Conservation (phyloP, 768 basidiomycete genomes). For the Piloderma croceum region DNA sequence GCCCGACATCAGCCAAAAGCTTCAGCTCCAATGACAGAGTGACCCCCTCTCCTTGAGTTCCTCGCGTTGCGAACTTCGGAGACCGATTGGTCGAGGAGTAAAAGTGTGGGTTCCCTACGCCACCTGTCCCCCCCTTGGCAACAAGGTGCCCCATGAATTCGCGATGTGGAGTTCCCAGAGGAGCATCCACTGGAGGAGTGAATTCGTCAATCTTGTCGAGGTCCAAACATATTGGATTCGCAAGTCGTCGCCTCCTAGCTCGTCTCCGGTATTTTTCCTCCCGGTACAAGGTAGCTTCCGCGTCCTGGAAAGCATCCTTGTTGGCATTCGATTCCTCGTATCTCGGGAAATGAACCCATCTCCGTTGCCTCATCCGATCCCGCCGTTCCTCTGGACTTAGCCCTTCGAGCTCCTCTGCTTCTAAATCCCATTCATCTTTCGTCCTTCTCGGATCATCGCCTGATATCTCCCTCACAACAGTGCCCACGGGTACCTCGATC, state of each 20-base stretch:
- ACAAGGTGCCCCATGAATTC: constrained; percentile 59
- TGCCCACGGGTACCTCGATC: constrained; percentile 84
- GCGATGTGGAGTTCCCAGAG: constrained; percentile 52
- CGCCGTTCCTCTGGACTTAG: constrained; percentile 44
- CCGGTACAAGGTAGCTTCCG: constrained; percentile 53
- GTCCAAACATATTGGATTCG: constrained; percentile 51
- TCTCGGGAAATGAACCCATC: constrained; percentile 81
- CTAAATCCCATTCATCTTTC: constrained; percentile 68
- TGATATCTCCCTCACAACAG: constrained; percentile 74
- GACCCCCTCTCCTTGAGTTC: constrained; percentile 67
- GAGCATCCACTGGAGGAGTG: constrained; percentile 45
- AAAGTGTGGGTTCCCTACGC: constrained; percentile 88
- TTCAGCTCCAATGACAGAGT: constrained; percentile 90
- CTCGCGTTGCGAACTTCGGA: constrained; percentile 83
- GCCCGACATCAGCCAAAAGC: constrained; percentile 87
- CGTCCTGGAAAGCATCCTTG: constrained; percentile 64
- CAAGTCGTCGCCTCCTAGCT: constrained; percentile 37
- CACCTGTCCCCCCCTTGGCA: constrained; percentile 73
- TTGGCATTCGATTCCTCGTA: constrained; percentile 56
- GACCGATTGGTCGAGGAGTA: constrained; percentile 60
- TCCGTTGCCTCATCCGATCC: constrained; percentile 53
- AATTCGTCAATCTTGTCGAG: constrained; percentile 47
- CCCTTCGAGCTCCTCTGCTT: constrained; percentile 52
- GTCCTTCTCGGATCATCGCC: constrained; percentile 59
- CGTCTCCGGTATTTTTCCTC: constrained; percentile 58